Evolutionary conservation across 495 filamentous ascomycete species (phyloP).

Genomic region (Darksidea phi): DNA sequence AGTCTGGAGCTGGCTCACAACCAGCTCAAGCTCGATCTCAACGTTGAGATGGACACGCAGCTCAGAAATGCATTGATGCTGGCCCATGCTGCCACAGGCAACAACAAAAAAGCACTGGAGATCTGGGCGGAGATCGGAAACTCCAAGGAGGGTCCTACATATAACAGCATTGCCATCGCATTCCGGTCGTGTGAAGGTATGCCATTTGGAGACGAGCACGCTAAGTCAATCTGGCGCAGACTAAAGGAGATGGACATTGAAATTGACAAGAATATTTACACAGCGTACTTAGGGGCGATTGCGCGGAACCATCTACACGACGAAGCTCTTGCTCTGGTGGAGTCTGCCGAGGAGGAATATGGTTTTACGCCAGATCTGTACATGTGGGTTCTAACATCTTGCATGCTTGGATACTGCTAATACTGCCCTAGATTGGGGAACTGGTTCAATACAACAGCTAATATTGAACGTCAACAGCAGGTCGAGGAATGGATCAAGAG

Average conservation of each 20-base stretch:
- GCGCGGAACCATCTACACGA: constrained; percentile 67
- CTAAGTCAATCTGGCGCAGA: constrained; percentile 71
- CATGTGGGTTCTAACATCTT: constrained; percentile 59
- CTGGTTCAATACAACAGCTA: constrained; percentile 69
- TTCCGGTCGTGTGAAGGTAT: constrained; percentile 69
- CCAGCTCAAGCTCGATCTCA: constrained; percentile 84
- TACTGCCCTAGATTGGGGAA: constrained; percentile 57
- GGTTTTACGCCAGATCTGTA: constrained; percentile 63
- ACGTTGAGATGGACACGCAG: constrained; percentile 71
- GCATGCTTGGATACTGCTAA: constrained; percentile 37
- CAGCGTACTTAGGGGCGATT: constrained; percentile 70
- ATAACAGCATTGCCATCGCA: constrained; percentile 71
- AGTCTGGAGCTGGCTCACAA: constrained; percentile 76
- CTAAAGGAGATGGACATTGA: constrained; percentile 72
- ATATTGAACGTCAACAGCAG: constrained; percentile 57
- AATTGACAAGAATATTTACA: constrained; percentile 68
- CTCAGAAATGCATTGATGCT: constrained; percentile 83
- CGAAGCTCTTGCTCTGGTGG: constrained; percentile 57
- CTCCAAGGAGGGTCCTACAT: constrained; percentile 77
- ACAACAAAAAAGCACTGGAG: constrained; percentile 61
- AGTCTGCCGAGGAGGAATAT: constrained; percentile 61
- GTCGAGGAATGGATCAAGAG: constrained; percentile 70
- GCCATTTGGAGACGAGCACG: constrained; percentile 61
- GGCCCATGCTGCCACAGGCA: constrained; percentile 68
- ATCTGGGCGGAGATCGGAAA: constrained; percentile 80